A percentile compares a stretch with the other conserved stretches of the same genome.
Evolutionary conservation across 2,329 filamentous ascomycete genomes (phyloP).

Genomic region (Dichotomopilus funicola): DNA sequence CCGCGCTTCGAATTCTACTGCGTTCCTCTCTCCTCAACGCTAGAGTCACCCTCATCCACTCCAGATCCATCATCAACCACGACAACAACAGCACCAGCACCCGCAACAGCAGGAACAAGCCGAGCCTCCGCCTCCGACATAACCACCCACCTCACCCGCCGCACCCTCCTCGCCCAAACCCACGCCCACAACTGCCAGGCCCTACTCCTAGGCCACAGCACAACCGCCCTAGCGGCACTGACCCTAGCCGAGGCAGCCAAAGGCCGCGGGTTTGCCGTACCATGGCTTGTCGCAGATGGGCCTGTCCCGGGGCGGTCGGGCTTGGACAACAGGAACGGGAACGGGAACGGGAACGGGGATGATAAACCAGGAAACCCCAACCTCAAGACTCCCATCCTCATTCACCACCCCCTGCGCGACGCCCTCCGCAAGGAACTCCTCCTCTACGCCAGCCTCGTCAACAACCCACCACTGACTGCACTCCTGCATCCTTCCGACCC

Average conservation of each 20-base stretch:
- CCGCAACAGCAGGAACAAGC: not conserved
- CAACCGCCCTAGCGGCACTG: conserved; percentile 79
- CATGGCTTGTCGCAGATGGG: conserved; percentile 52
- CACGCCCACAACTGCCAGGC: conserved; percentile 55
- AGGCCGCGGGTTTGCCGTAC: conserved; percentile 76
- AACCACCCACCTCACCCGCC: conserved; percentile 54
- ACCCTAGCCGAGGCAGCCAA: conserved; percentile 85
- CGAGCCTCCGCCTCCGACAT: not conserved
- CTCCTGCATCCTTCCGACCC: conserved; percentile 30
- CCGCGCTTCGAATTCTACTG: conserved; percentile 58
- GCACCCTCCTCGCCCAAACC: conserved; percentile 63
- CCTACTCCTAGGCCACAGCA: conserved; percentile 78
- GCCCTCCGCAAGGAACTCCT: conserved; percentile 74
- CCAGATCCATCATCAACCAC: not conserved
- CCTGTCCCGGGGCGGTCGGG: not conserved
- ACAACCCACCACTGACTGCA: conserved; percentile 40
- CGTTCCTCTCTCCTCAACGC: conserved; percentile 45
- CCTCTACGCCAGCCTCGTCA: conserved; percentile 46
- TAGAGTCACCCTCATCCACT: conserved; percentile 15
- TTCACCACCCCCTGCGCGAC: conserved; percentile 81
- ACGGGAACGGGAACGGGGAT: conserved; percentile 15
- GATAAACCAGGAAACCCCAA: not conserved
- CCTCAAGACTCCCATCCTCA: conserved; percentile 12
- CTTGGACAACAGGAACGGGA: not conserved
- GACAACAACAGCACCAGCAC: not conserved